Base-by-base conservation (phyloP, 2,329 filamentous ascomycete species). In the Fusarium setosum region DNA sequence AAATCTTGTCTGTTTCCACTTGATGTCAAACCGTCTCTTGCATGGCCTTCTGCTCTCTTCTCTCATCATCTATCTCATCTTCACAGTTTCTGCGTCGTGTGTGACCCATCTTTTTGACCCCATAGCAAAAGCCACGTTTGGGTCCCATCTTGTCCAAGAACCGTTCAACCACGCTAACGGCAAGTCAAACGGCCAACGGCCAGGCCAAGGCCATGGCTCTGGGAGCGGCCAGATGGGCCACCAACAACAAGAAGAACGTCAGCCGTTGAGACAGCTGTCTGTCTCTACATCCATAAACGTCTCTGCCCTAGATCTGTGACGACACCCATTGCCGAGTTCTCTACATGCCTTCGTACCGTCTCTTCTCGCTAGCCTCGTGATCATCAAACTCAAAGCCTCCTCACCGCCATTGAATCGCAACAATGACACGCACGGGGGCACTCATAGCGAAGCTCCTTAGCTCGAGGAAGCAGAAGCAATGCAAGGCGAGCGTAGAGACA, bases 331-430 rank as follows among this genome's bases (percentile, higher is more conserved):
- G n/a, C n/a, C n/a, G n/a, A n/a, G n/a, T n/a, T n/a, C n/a, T n/a
- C n/a, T n/a, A n/a, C n/a, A n/a, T n/a, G n/a, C n/a, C n/a, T n/a
- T 35, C 31, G 15, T 56, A 47, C 55, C 55, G 59, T 53, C 34
- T 42, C 45, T 41, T n/a, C 13, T 37, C 15, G 24, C 31, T 35
- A 37, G 10, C 32, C 32, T 67, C 51, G 45, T 56, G 45, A 65
- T 61, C 50, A 42, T 56, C 55, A 9, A 38, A 20, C 55, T 23
- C 55, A 51, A 20, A 29, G 21, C 44, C 35, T n/a, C 56, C 50
- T 67, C 59, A 67, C 64, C 63, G 64, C 64, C 56, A 64, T 61
- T 57, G 37, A 42, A 52, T 32, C 38, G 37, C 11, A 8, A 42
- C 31, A 23, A 57, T 37, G 20, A 41, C 23, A 32, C 35, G 47